Percentiles rank a stretch among this genome's conserved stretches.
phyloP scores from a whole-genome alignment of 2,329 filamentous ascomycete species.

The Gaeumannomyces sp. region DNA sequence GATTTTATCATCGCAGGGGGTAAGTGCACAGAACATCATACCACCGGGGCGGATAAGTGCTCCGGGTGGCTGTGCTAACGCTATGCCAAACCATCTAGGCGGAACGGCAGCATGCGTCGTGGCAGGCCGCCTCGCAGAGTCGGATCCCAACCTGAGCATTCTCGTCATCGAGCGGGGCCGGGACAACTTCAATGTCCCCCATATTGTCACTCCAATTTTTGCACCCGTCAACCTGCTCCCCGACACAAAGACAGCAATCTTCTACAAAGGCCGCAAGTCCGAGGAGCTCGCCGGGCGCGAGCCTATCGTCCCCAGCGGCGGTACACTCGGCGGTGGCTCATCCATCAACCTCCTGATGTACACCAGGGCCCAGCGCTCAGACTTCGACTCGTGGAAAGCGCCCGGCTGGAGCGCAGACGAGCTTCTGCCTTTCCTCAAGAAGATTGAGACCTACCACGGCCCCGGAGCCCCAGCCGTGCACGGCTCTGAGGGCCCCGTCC shows the following conservation, averaged over 20 bases:
- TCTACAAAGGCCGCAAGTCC: constrained; percentile 42
- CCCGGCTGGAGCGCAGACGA: constrained; percentile 21
- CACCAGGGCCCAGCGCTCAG: constrained; percentile 22
- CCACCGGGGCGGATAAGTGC: not conserved
- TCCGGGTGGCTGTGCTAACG: not conserved
- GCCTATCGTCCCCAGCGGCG: constrained; percentile 31
- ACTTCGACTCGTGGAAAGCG: constrained; percentile 23
- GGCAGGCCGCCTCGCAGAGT: constrained; percentile 43
- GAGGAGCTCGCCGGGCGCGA: constrained; percentile 38
- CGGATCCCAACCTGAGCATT: constrained; percentile 41
- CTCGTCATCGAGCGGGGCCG: constrained; percentile 48
- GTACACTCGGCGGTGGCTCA: constrained; percentile 46
- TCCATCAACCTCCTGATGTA: constrained; percentile 40
- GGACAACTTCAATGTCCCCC: constrained; percentile 45
- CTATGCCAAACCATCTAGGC: constrained; percentile 22
- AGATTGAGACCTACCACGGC: constrained; percentile 21
- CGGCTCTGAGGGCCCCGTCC: constrained; percentile 40
- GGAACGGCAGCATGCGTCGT: constrained; percentile 43
- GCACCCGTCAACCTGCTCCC: constrained; percentile 42
- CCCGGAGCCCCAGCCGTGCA: constrained; percentile 27
- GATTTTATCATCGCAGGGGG: constrained; percentile 34
- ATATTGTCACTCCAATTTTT: constrained; percentile 43
- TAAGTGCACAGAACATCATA: not conserved
- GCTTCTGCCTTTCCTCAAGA: constrained; percentile 41
- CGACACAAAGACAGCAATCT: constrained; percentile 34